Evolutionary conservation across 2,329 filamentous ascomycete genomes (phyloP).

Genomic region (Aspergillus fumigatiaffinis): DNA sequence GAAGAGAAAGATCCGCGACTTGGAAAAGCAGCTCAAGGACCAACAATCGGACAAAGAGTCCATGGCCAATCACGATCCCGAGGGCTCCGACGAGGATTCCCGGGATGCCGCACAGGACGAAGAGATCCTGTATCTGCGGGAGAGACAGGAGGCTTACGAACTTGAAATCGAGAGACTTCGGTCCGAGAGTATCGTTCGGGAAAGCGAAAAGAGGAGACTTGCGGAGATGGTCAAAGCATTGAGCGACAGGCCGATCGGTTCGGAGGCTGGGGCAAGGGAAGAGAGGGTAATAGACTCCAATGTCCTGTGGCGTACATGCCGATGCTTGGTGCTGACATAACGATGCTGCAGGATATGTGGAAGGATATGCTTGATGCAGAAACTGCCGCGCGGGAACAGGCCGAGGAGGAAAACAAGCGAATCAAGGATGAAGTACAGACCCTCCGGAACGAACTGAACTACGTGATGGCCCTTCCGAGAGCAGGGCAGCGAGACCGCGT

Average conservation of each 20-base stretch:
- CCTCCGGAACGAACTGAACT: conserved; percentile 47
- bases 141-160: conserved; percentile 79
- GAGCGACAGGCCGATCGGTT: conserved; percentile 50
- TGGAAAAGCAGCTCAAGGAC: conserved; percentile 72
- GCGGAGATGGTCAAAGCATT: conserved; percentile 72
- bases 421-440: conserved; percentile 81
- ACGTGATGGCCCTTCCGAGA: conserved; percentile 24
- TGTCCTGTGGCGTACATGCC: background rate
- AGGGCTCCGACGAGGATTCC: conserved; percentile 46
- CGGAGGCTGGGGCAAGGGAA: conserved; percentile 47
- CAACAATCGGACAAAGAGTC: conserved; percentile 46
- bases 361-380: conserved; percentile 93
- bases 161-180: conserved; percentile 78
- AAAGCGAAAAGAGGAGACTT: conserved; percentile 81
- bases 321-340: conserved; percentile 9
- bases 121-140: conserved; percentile 78
- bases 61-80: conserved; percentile 40
- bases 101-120: conserved; percentile 62
- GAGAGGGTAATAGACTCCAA: conserved; percentile 39
- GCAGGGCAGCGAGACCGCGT: conserved; percentile 32
- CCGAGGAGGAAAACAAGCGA: conserved; percentile 80
- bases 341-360: conserved; percentile 68
- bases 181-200: conserved; percentile 71
- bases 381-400: conserved; percentile 80
- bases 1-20: conserved; percentile 74